phyloP scores from a whole-genome alignment of 495 filamentous ascomycete genomes.

The Acidomyces sp. region DNA sequence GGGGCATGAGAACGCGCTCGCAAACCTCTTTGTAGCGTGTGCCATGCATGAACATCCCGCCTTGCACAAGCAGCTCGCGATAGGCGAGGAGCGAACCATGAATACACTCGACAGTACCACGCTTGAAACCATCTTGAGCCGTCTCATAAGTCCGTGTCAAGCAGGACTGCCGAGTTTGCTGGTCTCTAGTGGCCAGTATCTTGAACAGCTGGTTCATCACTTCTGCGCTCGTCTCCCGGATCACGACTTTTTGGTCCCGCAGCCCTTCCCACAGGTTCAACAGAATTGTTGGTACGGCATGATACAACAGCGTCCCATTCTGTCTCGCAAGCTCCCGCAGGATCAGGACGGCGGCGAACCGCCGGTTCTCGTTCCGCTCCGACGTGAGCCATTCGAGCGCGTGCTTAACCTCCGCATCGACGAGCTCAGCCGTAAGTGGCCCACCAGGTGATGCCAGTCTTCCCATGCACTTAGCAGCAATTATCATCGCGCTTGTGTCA shows the following conservation, averaged over 20 bases:
- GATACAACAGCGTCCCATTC: conserved; percentile 85
- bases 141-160: conserved; percentile 80
- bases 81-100: conserved; percentile 86
- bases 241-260: conserved; percentile 74
- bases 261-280: conserved; percentile 92
- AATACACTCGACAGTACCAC: conserved; percentile 65
- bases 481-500: conserved; percentile 73
- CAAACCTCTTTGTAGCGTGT: conserved; percentile 59
- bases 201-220: conserved; percentile 85
- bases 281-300: conserved; percentile 78
- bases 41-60: conserved; percentile 97
- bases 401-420: conserved; percentile 90
- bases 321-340: conserved; percentile 80
- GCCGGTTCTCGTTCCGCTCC: conserved; percentile 81
- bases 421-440: conserved; percentile 86
- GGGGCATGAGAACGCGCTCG: conserved; percentile 59
- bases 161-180: conserved; percentile 68
- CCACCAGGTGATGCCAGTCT: conserved; percentile 84
- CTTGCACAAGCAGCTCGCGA: conserved; percentile 79
- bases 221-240: conserved; percentile 80
- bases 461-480: conserved; percentile 75
- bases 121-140: conserved; percentile 61
- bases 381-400: conserved; percentile 91
- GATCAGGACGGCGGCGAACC: conserved; percentile 82
- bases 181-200: conserved; percentile 83